Evolutionary conservation across 1,139 yeast genomes (phyloP).

Genomic region (Magnusiomyces tetraspermus): DNA sequence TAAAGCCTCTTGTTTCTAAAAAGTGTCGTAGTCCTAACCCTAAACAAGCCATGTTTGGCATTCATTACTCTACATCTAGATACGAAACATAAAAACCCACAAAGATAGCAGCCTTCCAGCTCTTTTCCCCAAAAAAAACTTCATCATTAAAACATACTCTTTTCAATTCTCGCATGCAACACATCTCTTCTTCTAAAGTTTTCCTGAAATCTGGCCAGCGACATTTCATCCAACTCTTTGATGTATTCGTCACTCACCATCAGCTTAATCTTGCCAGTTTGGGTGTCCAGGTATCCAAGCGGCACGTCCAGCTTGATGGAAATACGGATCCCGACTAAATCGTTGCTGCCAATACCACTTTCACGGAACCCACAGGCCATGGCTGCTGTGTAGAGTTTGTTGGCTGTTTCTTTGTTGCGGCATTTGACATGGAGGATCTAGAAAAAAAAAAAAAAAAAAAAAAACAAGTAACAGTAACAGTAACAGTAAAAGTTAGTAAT

Average conservation of each 20-base stretch:
- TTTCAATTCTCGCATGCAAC: background rate
- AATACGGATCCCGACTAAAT: slow-evolving; percentile 68
- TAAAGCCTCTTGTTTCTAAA: too few relatives aligned
- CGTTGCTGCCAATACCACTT: slow-evolving; percentile 72
- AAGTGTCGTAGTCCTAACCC: too few relatives aligned
- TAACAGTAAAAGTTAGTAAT: too few relatives aligned
- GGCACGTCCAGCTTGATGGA: slow-evolving; percentile 67
- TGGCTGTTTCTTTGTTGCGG: slow-evolving; percentile 49
- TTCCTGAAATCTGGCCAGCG: slow-evolving; percentile 10
- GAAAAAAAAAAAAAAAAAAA: too few relatives aligned
- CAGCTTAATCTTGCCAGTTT: slow-evolving; percentile 27
- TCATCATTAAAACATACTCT: background rate
- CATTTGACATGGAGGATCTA: slow-evolving; percentile 70
- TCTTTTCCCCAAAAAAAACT: too few relatives aligned
- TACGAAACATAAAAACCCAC: too few relatives aligned
- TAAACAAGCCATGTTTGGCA: too few relatives aligned
- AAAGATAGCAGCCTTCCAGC: too few relatives aligned
- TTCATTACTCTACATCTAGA: too few relatives aligned
- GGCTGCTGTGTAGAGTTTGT: slow-evolving; percentile 55
- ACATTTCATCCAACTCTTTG: slow-evolving; percentile 20
- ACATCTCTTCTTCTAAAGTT: slow-evolving; percentile 9
- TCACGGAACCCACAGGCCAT: slow-evolving; percentile 84
- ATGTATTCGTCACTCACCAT: slow-evolving; percentile 28
- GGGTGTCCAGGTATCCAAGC: slow-evolving; percentile 42
- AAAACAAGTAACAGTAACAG: too few relatives aligned